Evolutionary conservation across 805 yeast species (phyloP).

Genomic region (Lachancea mirantina): DNA sequence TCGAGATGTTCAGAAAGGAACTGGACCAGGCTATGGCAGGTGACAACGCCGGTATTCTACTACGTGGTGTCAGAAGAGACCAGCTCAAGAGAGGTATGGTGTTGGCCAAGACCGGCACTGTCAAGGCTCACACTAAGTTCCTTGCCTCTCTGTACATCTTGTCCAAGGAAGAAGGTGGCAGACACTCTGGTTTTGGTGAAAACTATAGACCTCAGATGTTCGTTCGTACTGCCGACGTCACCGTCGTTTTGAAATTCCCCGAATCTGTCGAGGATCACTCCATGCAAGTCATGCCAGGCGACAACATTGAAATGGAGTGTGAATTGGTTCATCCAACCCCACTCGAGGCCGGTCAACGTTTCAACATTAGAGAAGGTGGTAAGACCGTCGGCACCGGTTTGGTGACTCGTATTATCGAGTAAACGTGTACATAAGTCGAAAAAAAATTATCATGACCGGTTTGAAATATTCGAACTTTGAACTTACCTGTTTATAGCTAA

Average conservation of each 20-base stretch:
- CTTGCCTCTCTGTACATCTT: constrained; percentile 88
- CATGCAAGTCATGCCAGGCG: constrained; percentile 94
- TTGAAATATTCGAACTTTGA: too few relatives aligned
- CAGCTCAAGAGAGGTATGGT: constrained; percentile 97
- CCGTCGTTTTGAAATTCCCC: constrained; percentile 87
- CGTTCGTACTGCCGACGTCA: constrained; percentile 93
- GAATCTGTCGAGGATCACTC: constrained; percentile 73
- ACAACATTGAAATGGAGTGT: constrained; percentile 93
- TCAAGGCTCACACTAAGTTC: constrained; percentile 88
- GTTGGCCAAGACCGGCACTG: constrained; percentile 84
- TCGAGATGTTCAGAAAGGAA: constrained; percentile 99
- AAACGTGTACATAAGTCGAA: constrained; percentile 11
- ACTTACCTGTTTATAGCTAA: constrained; percentile 1
- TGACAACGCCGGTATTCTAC: constrained; percentile 95
- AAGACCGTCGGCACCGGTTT: constrained; percentile 98
- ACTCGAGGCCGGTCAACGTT: constrained; percentile 92
- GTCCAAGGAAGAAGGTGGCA: constrained; percentile 98
- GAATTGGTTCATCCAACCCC: constrained; percentile 88
- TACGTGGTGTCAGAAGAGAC: constrained; percentile 98
- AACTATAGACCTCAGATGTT: constrained; percentile 98
- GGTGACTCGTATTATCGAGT: constrained; percentile 81
- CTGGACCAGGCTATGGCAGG: constrained; percentile 97
- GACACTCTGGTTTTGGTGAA: constrained; percentile 95
- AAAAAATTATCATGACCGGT: too few relatives aligned
- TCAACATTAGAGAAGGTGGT: constrained; percentile 99